Base-by-base conservation (phyloP, 2,329 filamentous ascomycete species). In the Fonsecaea pugnacius region DNA sequence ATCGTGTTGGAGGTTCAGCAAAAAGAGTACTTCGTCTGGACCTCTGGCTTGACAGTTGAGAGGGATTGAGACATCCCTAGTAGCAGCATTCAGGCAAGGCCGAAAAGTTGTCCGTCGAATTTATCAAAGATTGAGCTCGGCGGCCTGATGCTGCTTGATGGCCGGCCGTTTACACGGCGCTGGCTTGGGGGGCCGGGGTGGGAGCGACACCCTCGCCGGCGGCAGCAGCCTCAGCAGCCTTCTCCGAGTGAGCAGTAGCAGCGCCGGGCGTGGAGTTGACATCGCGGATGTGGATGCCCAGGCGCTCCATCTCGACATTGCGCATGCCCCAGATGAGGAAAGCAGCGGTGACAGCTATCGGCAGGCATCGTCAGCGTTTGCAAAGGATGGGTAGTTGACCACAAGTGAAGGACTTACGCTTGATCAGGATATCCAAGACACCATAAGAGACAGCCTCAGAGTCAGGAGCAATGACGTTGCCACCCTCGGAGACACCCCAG, bases 371-470 rank as follows among this genome's bases (percentile, higher is more conserved):
- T 67, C 56, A 67, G 62, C 53, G n/a, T 5, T 6, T 32, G 52
- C 12, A 24, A 10, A 2, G 14, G 14, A 32, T 7, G 16, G 16
- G 40, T n/a, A 18, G 8, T 5, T 18, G 8, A 10, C 8, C 16
- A 27, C 24, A 18, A 16, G 24, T 24, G 30, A 46, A 46, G 7
- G 24, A 63, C 64, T 56, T 52, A 66, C 64, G 64, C 50, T 68
- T 68, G n/a, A 64, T 54, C 12, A 65, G 58, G 52, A 68, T 53
- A 65, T 91, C 88, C 0, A 91, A 79, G 2, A 90, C 77, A 48
- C 87, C 87, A 72, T 91, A 91, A 73, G 90, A 89, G 64, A 89
- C 77, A 10, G 86, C 86, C 72, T 91, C 88, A 0, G 84, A 85
- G 71, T 91, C 88, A 0, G 86, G 84, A 1, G 87, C 76, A 57